A percentile compares a stretch with the other conserved stretches of the same genome.
Conservation (phyloP, 2,329 filamentous ascomycete species). For the Ophiocordyceps australis region DNA sequence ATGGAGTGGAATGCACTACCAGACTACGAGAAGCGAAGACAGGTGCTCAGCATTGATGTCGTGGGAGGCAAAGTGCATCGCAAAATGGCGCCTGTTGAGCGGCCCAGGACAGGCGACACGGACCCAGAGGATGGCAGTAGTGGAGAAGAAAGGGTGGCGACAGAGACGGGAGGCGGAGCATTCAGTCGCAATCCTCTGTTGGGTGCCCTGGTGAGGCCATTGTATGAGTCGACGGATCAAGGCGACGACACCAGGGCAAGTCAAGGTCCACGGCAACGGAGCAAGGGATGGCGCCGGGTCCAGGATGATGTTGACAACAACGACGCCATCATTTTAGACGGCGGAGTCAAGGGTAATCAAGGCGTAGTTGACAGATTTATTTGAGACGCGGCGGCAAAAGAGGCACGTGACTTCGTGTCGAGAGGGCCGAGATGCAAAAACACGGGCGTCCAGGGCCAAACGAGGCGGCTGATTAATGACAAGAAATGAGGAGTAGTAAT, state of each 20-base stretch:
- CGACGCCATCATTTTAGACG: slow-evolving; percentile 38
- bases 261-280: slow-evolving; percentile 20
- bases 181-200: slow-evolving; percentile 55
- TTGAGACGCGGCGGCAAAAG: slow-evolving; percentile 1
- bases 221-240: slow-evolving; percentile 35
- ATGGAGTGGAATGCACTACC: slow-evolving; percentile 74
- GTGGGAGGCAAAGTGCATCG: slow-evolving; percentile 60
- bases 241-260: slow-evolving; percentile 12
- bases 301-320: slow-evolving; percentile 43
- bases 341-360: slow-evolving; percentile 27
- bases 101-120: slow-evolving; percentile 33
- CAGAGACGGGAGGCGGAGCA: slow-evolving; percentile 26
- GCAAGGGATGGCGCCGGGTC: slow-evolving; percentile 36
- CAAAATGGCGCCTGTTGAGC: slow-evolving; percentile 46
- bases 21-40: slow-evolving; percentile 74
- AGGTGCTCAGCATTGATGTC: slow-evolving; percentile 74
- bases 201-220: slow-evolving; percentile 45
- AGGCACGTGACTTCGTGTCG: slow-evolving; percentile 19
- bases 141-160: neutral
- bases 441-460: too few species aligned
- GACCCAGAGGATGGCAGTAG: slow-evolving; percentile 7
- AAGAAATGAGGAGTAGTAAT: too few species aligned
- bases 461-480: too few species aligned
- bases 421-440: slow-evolving; percentile 3
- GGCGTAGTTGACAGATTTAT: neutral